Evolutionary conservation across 768 basidiomycete species (phyloP).

Genomic region (Pleurotus salmoneostramineus): DNA sequence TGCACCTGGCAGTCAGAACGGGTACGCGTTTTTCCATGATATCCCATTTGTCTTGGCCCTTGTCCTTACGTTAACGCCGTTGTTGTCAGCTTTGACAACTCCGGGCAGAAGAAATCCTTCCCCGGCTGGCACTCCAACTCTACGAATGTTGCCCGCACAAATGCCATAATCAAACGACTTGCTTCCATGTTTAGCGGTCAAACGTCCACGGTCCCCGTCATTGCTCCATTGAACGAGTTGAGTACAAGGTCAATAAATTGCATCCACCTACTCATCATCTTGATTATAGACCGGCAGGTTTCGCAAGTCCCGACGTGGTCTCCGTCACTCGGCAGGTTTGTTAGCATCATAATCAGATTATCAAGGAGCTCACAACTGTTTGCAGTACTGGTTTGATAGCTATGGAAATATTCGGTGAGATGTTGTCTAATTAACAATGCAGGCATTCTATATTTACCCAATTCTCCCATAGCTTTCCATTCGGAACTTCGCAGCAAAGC

Average conservation of each 20-base stretch:
- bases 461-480: constrained; percentile 27
- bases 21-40: constrained; percentile 32
- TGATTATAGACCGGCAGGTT: constrained; percentile 68
- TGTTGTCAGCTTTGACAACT: constrained; percentile 68
- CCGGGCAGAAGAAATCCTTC: constrained; percentile 56
- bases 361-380: constrained; percentile 7
- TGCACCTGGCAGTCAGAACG: constrained; percentile 70
- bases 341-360: background rate
- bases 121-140: constrained; percentile 70
- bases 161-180: constrained; percentile 59
- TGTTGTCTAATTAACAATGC: background rate
- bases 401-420: constrained; percentile 68
- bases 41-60: constrained; percentile 8
- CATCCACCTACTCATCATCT: background rate
- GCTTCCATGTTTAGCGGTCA: constrained; percentile 55
- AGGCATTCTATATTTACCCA: constrained; percentile 8
- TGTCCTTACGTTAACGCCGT: constrained; percentile 1
- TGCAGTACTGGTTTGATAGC: constrained; percentile 71
- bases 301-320: constrained; percentile 47
- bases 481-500: constrained; percentile 39
- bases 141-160: constrained; percentile 64
- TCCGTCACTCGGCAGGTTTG: constrained; percentile 39
- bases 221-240: constrained; percentile 81
- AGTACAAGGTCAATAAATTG: constrained; percentile 8
- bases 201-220: constrained; percentile 53